A percentile compares a stretch with the other conserved stretches of the same genome.
These are phyloP conservation scores for Alternaria novae-zelandiae DNA, from an alignment of 2,329 filamentous ascomycete genomes.

Conservation along the genomic window DNA sequence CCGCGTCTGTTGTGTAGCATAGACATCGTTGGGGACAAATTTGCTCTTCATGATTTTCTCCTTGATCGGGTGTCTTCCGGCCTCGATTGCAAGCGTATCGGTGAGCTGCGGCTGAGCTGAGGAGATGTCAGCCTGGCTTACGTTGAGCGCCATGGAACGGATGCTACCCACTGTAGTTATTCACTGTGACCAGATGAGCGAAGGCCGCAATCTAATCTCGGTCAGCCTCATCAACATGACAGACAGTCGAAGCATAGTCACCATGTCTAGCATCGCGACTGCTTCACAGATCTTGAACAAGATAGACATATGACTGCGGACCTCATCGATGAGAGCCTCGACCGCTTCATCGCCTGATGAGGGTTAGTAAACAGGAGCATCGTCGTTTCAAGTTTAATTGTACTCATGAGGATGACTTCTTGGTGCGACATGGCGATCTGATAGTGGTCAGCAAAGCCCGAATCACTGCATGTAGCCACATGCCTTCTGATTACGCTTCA, in stretches of 20 bases:
- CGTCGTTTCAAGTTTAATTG: neutral
- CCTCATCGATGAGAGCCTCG: conserved; percentile 71
- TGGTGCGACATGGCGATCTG: conserved; percentile 79
- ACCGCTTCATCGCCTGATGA: conserved; percentile 68
- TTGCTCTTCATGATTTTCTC: conserved; percentile 73
- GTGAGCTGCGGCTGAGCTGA: conserved; percentile 70
- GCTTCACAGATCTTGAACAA: conserved; percentile 88
- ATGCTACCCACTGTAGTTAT: conserved; percentile 59
- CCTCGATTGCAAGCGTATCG: conserved; percentile 72
- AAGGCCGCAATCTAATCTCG: conserved; percentile 38
- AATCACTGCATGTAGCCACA: neutral
- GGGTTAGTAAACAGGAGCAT: conserved; percentile 1
- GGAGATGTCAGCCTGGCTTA: conserved; percentile 7
- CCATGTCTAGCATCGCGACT: conserved; percentile 86
- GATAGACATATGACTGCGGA: conserved; percentile 72
- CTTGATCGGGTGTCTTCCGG: conserved; percentile 77
- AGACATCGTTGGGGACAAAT: conserved; percentile 90
- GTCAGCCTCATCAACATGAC: conserved; percentile 6
- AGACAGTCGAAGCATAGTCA: conserved; percentile 44
- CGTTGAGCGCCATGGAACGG: neutral
- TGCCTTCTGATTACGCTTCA: conserved; percentile 72
- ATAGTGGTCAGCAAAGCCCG: conserved; percentile 36
- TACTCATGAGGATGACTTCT: conserved; percentile 80
- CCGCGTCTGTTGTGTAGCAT: conserved; percentile 76
- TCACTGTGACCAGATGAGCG: conserved; percentile 69